Evolutionary conservation across 805 yeast genomes (phyloP).

Genomic region (Ogataea nitratoaversa): DNA sequence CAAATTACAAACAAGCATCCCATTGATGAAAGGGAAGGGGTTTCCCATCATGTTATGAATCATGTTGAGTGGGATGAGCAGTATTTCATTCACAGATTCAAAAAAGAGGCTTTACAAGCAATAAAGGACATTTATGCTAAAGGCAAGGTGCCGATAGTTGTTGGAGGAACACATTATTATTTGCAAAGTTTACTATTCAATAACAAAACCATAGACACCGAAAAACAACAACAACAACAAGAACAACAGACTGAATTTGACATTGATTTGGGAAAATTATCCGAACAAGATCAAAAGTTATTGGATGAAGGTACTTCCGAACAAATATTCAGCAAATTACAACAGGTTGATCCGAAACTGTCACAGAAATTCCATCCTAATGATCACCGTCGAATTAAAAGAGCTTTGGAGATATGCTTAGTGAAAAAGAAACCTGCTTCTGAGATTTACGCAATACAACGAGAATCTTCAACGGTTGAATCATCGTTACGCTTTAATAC

Average conservation of each 20-base stretch:
- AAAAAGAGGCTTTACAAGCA: slow-evolving; percentile 58
- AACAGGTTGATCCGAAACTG: slow-evolving; percentile 61
- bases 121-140: slow-evolving; percentile 62
- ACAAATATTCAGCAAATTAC: slow-evolving; percentile 43
- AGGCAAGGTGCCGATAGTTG: slow-evolving; percentile 78
- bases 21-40: slow-evolving; percentile 61
- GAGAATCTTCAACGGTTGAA: slow-evolving; percentile 35
- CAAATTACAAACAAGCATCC: slow-evolving; percentile 94
- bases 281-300: slow-evolving; percentile 25
- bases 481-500: slow-evolving; percentile 55
- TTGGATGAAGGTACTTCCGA: slow-evolving; percentile 43
- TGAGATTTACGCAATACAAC: slow-evolving; percentile 63
- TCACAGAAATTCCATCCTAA: slow-evolving; percentile 88
- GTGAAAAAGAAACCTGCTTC: slow-evolving; percentile 67
- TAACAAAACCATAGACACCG: slow-evolving; percentile 55
- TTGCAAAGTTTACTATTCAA: slow-evolving; percentile 71
- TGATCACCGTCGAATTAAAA: slow-evolving; percentile 69
- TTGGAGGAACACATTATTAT: slow-evolving; percentile 97
- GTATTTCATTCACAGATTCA: slow-evolving; percentile 76
- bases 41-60: slow-evolving; percentile 84
- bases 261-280: background rate
- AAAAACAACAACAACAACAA: slow-evolving; percentile 10
- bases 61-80: slow-evolving; percentile 79
- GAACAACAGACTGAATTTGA: background rate
- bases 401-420: slow-evolving; percentile 79